Percentiles rank a stretch among this genome's conserved stretches.
These are phyloP conservation scores for Lactarius evosmus DNA, from an alignment of 768 basidiomycete genomes.

Conservation along the genomic window DNA sequence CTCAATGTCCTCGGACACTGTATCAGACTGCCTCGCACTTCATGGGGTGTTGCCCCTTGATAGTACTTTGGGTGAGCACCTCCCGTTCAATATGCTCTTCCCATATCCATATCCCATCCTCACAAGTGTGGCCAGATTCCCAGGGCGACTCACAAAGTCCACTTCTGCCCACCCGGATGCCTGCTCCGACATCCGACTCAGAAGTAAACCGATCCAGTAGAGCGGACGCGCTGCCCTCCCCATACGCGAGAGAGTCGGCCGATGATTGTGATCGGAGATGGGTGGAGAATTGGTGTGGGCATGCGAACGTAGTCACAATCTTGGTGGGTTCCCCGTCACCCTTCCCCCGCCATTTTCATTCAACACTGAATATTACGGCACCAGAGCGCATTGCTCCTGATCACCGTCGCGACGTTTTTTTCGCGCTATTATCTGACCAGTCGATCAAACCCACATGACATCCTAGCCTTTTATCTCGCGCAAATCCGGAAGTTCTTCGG, in stretches of 20 bases:
- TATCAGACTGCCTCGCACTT: not conserved
- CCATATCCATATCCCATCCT: not conserved
- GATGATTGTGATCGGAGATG: not conserved
- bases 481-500: not conserved
- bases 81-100: not conserved
- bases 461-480: not conserved
- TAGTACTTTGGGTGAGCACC: not conserved
- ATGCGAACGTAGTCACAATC: slow-evolving; percentile 6
- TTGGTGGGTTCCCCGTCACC: not conserved
- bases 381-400: slow-evolving; percentile 6
- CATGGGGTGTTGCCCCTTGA: not conserved
- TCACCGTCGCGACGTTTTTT: not conserved
- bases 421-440: not conserved
- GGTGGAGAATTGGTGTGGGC: not conserved
- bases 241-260: not conserved
- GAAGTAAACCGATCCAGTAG: not conserved
- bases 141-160: not conserved
- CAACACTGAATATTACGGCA: not conserved
- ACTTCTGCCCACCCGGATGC: not conserved
- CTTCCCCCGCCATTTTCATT: not conserved
- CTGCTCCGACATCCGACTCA: not conserved
- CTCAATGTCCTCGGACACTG: not conserved
- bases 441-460: not conserved
- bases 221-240: not conserved
- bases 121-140: not conserved